phyloP scores from a whole-genome alignment of 108 stramenopile species.

The Skeletonema grethae region DNA sequence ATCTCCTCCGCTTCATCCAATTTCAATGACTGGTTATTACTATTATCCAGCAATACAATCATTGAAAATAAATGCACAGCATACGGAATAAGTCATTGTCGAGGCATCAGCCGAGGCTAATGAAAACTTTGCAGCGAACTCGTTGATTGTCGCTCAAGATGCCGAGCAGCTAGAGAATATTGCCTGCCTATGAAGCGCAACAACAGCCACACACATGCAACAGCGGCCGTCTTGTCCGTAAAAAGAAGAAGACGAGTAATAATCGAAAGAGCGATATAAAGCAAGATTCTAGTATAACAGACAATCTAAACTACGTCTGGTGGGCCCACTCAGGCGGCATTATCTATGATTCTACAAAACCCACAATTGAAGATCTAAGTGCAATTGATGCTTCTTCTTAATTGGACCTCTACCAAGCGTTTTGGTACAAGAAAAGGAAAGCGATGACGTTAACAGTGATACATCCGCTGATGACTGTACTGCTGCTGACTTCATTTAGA shows the following conservation, averaged over 20 bases:
- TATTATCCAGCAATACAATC: no score
- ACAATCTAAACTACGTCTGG: no score
- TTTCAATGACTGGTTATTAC: no score
- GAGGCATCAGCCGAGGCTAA: not conserved
- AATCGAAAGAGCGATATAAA: not conserved
- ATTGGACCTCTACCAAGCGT: slow-evolving; percentile 60
- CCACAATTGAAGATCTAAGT: slow-evolving; percentile 44
- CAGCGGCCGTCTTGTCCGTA: no score
- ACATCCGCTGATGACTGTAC: not conserved
- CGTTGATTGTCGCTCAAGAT: not conserved
- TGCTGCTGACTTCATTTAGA: not conserved
- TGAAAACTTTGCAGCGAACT: not conserved
- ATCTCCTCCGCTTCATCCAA: no score
- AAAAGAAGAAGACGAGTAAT: not conserved
- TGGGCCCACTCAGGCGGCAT: no score
- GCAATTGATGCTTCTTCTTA: slow-evolving; percentile 76
- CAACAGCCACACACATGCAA: not conserved
- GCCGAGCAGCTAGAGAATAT: not conserved
- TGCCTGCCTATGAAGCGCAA: not conserved
- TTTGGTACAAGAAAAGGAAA: slow-evolving; percentile 33
- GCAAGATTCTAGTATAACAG: not conserved
- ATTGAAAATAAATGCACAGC: no score
- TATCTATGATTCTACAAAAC: not conserved
- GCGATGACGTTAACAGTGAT: not conserved
- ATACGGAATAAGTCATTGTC: no score